Evolutionary conservation across 805 yeast species (phyloP).

Genomic region (Ogataea pini): DNA sequence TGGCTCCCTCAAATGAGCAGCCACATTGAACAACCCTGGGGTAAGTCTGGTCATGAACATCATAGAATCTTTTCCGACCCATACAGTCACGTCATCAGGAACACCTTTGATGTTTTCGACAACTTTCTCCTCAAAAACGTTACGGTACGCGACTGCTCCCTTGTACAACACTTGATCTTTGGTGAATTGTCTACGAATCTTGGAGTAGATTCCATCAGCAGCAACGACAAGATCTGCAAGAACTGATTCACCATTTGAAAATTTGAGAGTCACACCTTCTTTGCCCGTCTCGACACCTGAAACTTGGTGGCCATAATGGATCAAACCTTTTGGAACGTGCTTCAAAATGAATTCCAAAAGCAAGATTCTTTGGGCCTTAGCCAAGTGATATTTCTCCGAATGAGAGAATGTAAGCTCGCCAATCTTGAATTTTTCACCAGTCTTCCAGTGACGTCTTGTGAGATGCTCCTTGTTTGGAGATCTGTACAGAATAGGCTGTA

Average conservation of each 20-base stretch:
- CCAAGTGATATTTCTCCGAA: background rate
- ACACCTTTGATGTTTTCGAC: conserved; percentile 5
- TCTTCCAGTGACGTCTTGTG: conserved; percentile 16
- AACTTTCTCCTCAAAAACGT: conserved; percentile 11
- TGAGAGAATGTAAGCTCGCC: background rate
- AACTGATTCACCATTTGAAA: background rate
- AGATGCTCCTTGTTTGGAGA: conserved; percentile 2
- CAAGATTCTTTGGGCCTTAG: conserved; percentile 9
- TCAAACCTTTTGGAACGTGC: conserved; percentile 6
- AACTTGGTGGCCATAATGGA: conserved; percentile 6
- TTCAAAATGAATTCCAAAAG: conserved; percentile 7
- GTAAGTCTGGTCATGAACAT: conserved; percentile 11
- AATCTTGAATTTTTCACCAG: conserved; percentile 8
- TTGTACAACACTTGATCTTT: conserved; percentile 8
- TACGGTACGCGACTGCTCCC: conserved; percentile 12
- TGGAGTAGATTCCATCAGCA: conserved; percentile 13
- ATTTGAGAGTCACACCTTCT: background rate
- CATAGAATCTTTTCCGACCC: conserved; percentile 10
- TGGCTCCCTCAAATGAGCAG: conserved; percentile 11
- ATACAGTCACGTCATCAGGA: conserved; percentile 10
- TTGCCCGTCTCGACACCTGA: background rate
- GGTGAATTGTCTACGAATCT: conserved; percentile 11
- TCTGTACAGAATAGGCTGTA: conserved; percentile 9
- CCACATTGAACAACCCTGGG: conserved; percentile 11
- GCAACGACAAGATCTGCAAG: conserved; percentile 8